Evolutionary conservation across 805 yeast species (phyloP).

Genomic region (Starmerella vitae): DNA sequence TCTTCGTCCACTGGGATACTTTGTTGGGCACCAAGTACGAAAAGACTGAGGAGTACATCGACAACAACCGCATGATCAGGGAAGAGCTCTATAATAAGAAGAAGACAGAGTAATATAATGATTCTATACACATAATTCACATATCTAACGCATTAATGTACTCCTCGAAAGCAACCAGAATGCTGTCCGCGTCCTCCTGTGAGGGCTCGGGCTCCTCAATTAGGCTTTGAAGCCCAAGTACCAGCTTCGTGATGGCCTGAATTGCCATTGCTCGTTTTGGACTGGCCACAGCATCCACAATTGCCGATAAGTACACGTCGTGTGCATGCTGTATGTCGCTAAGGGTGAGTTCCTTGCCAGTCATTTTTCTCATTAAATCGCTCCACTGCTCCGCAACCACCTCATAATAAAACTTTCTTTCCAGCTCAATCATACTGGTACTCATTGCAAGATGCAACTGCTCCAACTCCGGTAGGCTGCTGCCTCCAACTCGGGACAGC

Average conservation of each 20-base stretch:
- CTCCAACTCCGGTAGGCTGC: neutral
- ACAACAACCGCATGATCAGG: conserved; percentile 52
- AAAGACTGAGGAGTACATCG: conserved; percentile 49
- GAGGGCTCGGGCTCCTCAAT: neutral
- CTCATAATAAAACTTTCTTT: conserved; percentile 27
- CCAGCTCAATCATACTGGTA: conserved; percentile 21
- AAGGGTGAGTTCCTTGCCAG: conserved; percentile 20
- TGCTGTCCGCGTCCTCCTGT: neutral
- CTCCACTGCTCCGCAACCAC: conserved; percentile 30
- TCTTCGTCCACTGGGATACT: conserved; percentile 87
- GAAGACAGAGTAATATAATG: conserved; percentile 9
- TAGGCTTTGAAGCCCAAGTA: conserved; percentile 4
- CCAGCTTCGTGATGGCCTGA: conserved; percentile 3
- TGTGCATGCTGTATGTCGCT: conserved; percentile 29
- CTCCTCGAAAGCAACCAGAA: neutral
- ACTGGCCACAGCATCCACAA: conserved; percentile 13
- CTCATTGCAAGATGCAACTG: conserved; percentile 1
- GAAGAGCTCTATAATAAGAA: conserved; percentile 42
- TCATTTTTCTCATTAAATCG: neutral
- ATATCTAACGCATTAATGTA: neutral
- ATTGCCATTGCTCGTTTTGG: neutral
- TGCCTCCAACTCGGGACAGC: neutral
- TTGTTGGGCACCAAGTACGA: conserved; percentile 58
- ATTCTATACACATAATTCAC: neutral
- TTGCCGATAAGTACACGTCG: conserved; percentile 23